Percentiles rank a stretch among this genome's conserved stretches.
Conservation (phyloP, 1,139 yeast species). For the Kodamaea arcana region DNA sequence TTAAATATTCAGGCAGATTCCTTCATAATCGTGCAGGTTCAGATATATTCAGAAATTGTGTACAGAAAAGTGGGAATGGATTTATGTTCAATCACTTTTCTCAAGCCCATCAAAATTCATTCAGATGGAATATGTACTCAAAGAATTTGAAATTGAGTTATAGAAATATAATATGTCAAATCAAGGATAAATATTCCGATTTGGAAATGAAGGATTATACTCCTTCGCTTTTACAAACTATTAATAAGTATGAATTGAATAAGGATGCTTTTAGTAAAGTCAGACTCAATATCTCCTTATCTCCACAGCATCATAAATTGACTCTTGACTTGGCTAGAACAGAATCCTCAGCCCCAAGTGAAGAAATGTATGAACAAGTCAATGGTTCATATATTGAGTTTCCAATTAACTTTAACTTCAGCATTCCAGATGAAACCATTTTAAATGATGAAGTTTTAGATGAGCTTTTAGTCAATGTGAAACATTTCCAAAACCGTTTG, state of each 20-base stretch:
- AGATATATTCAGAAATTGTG: constrained; percentile 11
- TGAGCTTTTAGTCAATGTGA: constrained; percentile 34
- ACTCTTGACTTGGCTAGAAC: constrained; percentile 35
- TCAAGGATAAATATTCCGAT: constrained; percentile 8
- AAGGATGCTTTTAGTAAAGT: constrained; percentile 1
- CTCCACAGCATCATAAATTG: constrained; percentile 32
- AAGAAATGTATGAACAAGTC: constrained; percentile 14
- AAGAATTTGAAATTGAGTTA: constrained; percentile 19
- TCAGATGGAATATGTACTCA: constrained; percentile 18
- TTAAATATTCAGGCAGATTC: constrained; percentile 10
- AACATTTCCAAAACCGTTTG: constrained; percentile 31
- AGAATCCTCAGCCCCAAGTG: constrained; percentile 23
- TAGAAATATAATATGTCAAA: constrained; percentile 15
- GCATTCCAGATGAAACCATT: constrained; percentile 48
- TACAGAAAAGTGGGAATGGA: constrained; percentile 10
- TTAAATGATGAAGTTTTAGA: constrained; percentile 45
- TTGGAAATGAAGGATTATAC: neutral
- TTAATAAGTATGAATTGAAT: constrained; percentile 2
- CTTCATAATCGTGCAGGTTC: constrained; percentile 5
- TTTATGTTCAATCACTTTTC: constrained; percentile 24
- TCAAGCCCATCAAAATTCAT: constrained; percentile 20
- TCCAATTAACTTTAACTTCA: constrained; percentile 33
- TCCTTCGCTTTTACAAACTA: neutral
- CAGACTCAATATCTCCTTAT: constrained; percentile 25
- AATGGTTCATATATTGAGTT: constrained; percentile 54